Conservation (phyloP, 2,329 filamentous ascomycete species). For the Ophiostoma sp. region DNA sequence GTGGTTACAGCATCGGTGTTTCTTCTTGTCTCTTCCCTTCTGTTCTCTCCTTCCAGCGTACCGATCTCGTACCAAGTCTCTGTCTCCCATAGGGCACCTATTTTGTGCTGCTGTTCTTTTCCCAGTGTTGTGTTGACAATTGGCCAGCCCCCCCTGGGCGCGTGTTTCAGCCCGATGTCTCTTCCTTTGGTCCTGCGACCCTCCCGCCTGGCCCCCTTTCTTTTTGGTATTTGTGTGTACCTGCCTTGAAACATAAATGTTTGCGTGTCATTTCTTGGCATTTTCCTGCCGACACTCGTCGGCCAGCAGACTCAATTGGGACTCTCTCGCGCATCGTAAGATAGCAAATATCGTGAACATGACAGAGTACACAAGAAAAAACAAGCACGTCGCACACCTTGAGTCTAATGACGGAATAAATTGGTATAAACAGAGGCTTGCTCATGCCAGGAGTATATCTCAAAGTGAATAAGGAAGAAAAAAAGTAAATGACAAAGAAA, state of each 20-base stretch:
- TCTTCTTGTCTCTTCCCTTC: background rate
- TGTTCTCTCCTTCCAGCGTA: background rate
- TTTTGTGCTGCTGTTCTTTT: background rate
- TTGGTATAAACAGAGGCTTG: constrained; percentile 18
- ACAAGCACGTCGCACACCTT: too few species aligned
- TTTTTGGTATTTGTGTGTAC: constrained; percentile 18
- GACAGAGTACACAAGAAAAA: background rate
- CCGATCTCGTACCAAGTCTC: background rate
- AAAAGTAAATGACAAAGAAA: background rate
- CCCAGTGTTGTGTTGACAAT: background rate
- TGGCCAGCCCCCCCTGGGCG: background rate
- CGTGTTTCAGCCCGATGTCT: constrained; percentile 20
- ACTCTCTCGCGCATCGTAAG: background rate
- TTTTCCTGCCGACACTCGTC: background rate
- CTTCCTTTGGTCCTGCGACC: constrained; percentile 9
- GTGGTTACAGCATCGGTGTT: background rate
- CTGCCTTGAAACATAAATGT: constrained; percentile 21
- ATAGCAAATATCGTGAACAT: background rate
- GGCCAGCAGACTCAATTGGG: background rate
- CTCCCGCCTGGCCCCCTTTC: background rate
- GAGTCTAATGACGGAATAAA: background rate
- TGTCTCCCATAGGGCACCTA: background rate
- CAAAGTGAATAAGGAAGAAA: background rate
- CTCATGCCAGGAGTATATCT: constrained; percentile 8
- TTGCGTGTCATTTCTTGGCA: constrained; percentile 17